Evolutionary conservation across 2,329 filamentous ascomycete species (phyloP).

Genomic region (Trichoderma afroharzianum): DNA sequence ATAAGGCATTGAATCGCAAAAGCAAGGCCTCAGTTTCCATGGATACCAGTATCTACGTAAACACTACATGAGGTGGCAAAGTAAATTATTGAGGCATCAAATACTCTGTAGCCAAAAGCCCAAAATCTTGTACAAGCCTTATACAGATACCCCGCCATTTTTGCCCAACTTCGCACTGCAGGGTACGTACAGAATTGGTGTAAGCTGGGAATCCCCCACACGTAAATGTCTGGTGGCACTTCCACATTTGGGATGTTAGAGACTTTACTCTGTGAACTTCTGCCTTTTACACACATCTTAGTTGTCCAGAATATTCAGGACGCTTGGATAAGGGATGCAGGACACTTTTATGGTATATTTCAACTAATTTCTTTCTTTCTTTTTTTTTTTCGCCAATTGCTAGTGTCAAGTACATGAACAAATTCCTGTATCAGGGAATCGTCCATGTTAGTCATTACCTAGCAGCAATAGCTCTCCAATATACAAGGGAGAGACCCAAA

Average conservation of each 20-base stretch:
- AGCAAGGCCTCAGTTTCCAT: neutral
- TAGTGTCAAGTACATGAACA: neutral
- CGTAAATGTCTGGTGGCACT: neutral
- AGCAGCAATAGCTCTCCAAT: neutral
- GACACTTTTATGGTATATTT: neutral
- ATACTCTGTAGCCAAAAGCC: neutral
- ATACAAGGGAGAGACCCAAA: neutral
- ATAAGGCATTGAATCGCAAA: neutral
- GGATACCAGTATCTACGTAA: neutral
- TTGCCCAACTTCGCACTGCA: neutral
- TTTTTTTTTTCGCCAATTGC: neutral
- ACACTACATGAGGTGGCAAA: neutral
- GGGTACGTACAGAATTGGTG: neutral
- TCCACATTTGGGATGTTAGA: neutral
- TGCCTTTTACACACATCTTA: neutral
- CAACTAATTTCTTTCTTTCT: neutral
- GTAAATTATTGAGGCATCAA: neutral
- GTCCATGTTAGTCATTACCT: neutral
- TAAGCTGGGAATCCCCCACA: neutral
- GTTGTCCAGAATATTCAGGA: neutral
- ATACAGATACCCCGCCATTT: neutral
- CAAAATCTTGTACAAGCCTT: neutral
- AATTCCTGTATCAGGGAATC: neutral
- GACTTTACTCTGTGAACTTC: neutral
- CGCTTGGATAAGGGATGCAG: neutral